Evolutionary conservation across 192 early-diverging fungal genomes (phyloP), one percentile per base, ranked within the genome.

Genomic region (Entomortierella beljakovae): DNA sequence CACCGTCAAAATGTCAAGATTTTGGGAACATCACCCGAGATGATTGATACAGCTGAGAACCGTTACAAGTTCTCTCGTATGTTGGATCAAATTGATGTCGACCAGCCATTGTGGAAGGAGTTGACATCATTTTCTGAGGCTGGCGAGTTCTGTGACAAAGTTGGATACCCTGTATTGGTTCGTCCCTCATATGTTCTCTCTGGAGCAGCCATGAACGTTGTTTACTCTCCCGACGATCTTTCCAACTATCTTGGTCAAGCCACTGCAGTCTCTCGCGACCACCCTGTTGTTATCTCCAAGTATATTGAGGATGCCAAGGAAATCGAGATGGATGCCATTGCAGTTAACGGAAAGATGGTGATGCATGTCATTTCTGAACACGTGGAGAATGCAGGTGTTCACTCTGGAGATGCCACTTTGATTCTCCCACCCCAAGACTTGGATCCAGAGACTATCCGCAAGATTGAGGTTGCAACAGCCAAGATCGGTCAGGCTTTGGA

Each of bases 271-370:
- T 97, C 96, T 55, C 90, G 93, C 68, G 95, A 97, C 23, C 88
- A 95, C 71, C 98, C 98, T 3, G 96, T 99, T 18, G 98, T 99
- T 20, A 97, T 99, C 67, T 90, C 97, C 62, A 98, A 99, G 90
- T 98, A 94, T 71, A 99, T 99, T 76, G 94, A 96, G 70, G 95
- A 95, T 61, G 98, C 98, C 49, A 96, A 97, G 86, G 98, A 99
- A 83, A 96, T 99, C 64, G 98, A 99, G 70, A 92, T 99, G 83
- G 98, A 99, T 80, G 98, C 96, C n/a, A 97, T 99, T 57, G 97
- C 98, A 10, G 80, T 92, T 22, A 91, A 94, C 61, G 98, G 98
- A 40, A 95, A 97, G 85, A 84, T 97, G 65, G 70, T 97, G 54
- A 92, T 97, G 91, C 95, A 98, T 80, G 96, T 94, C 37, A 87